phyloP scores from a whole-genome alignment of 1,284 basidiomycete genomes.

The Cutaneotrichosporon sp. region DNA sequence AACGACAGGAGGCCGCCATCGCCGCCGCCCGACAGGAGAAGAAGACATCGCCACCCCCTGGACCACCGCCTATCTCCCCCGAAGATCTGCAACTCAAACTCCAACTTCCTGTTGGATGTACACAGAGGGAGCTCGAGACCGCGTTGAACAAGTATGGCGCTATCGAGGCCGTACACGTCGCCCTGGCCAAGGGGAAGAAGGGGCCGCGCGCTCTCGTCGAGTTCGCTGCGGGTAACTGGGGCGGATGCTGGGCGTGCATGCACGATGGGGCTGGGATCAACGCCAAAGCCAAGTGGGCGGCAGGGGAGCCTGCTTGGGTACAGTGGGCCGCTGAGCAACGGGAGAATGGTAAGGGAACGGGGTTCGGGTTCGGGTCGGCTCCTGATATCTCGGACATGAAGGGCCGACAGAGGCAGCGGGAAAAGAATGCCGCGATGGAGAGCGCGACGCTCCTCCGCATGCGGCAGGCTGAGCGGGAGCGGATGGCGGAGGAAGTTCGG shows the following conservation, averaged over 20 bases:
- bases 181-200: slow-evolving; percentile 24
- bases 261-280: slow-evolving; percentile 57
- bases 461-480: slow-evolving; percentile 61
- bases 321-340: slow-evolving; percentile 63
- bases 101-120: slow-evolving; percentile 37
- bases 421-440: slow-evolving; percentile 62
- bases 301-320: slow-evolving; percentile 70
- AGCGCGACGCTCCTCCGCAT: slow-evolving; percentile 75
- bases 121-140: slow-evolving; percentile 25
- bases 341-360: slow-evolving; percentile 13
- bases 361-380: slow-evolving; percentile 22
- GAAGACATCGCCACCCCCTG: not conserved
- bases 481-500: slow-evolving; percentile 69
- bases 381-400: slow-evolving; percentile 33
- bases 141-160: slow-evolving; percentile 41
- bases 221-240: slow-evolving; percentile 53
- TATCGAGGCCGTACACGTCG: slow-evolving; percentile 41
- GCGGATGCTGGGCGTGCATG: slow-evolving; percentile 52
- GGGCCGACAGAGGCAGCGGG: slow-evolving; percentile 25
- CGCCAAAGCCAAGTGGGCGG: slow-evolving; percentile 66
- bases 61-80: slow-evolving; percentile 39
- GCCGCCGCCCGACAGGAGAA: slow-evolving; percentile 22
- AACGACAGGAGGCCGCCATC: slow-evolving; percentile 25
- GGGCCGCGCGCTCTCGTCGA: slow-evolving; percentile 52
- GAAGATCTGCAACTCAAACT: slow-evolving; percentile 45